Evolutionary conservation across 2,329 filamentous ascomycete genomes (phyloP).

Genomic region (Elsinoe fawcettii): DNA sequence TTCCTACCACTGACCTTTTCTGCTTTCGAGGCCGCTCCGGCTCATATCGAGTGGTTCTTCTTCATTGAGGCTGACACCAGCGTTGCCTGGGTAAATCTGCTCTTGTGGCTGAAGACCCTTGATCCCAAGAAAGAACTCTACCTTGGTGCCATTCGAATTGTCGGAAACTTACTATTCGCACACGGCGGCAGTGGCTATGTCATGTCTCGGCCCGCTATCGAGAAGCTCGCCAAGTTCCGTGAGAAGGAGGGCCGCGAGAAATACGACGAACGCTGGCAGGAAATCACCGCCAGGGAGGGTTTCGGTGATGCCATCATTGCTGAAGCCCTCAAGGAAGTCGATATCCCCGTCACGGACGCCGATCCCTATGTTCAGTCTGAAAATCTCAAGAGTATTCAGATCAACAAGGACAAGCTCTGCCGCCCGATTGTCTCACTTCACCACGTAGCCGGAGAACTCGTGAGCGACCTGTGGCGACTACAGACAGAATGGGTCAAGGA

Average conservation of each 20-base stretch:
- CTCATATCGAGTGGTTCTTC: conserved; percentile 47
- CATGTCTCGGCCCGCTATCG: conserved; percentile 35
- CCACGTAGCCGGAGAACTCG: conserved; percentile 24
- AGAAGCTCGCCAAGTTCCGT: conserved; percentile 13
- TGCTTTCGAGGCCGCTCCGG: conserved; percentile 40
- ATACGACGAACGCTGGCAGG: conserved; percentile 33
- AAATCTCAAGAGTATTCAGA: conserved; percentile 34
- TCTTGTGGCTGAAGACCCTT: conserved; percentile 44
- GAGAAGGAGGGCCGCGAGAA: conserved; percentile 9
- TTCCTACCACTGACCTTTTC: conserved; percentile 49
- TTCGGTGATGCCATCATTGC: conserved; percentile 48
- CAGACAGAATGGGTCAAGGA: conserved; percentile 18
- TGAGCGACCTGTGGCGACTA: conserved; percentile 29
- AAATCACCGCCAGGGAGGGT: conserved; percentile 40
- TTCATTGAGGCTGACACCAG: conserved; percentile 52
- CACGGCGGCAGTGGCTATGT: conserved; percentile 43
- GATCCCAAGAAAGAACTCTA: conserved; percentile 40
- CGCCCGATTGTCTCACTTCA: conserved; percentile 33
- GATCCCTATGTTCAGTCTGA: conserved; percentile 40
- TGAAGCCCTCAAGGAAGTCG: conserved; percentile 39
- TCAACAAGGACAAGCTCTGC: conserved; percentile 36
- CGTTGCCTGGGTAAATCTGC: conserved; percentile 38
- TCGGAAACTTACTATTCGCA: conserved; percentile 33
- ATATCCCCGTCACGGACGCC: conserved; percentile 36
- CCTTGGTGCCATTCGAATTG: conserved; percentile 39